Conservation (phyloP, 768 basidiomycete species). For the Calocybe indica region DNA sequence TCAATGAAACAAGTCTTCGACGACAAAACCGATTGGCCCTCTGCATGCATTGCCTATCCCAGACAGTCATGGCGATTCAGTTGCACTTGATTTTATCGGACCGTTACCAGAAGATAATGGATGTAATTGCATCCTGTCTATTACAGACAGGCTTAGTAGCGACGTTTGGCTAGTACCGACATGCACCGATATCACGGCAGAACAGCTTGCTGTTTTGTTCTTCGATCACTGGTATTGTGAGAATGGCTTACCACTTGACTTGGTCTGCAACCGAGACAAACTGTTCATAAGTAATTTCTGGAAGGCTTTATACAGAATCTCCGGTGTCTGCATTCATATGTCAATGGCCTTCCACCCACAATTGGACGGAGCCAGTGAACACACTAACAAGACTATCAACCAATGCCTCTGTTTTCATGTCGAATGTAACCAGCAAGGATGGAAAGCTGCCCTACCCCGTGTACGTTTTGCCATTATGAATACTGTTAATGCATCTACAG, state of each 20-base stretch:
- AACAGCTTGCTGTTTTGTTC: slow-evolving; percentile 15
- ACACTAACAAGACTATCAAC: slow-evolving; percentile 23
- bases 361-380: slow-evolving; percentile 28
- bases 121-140: slow-evolving; percentile 16
- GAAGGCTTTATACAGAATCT: neutral
- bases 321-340: slow-evolving; percentile 12
- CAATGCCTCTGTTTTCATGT: slow-evolving; percentile 23
- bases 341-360: slow-evolving; percentile 32
- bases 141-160: too few species aligned
- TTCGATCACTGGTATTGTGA: slow-evolving; percentile 22
- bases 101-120: slow-evolving; percentile 22
- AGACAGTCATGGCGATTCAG: slow-evolving; percentile 6
- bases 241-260: slow-evolving; percentile 23
- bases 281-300: slow-evolving; percentile 17
- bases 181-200: slow-evolving; percentile 7
- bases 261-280: slow-evolving; percentile 9
- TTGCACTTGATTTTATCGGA: slow-evolving; percentile 25
- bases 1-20: slow-evolving; percentile 21
- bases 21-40: slow-evolving; percentile 13
- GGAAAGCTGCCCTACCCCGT: slow-evolving; percentile 17
- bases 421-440: slow-evolving; percentile 22
- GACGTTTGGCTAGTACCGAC: slow-evolving; percentile 8
- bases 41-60: slow-evolving; percentile 19
- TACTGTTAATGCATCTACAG: slow-evolving; percentile 20
- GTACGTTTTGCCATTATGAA: slow-evolving; percentile 28